Percentiles rank a stretch among this genome's conserved stretches.
Evolutionary conservation across 2,329 filamentous ascomycete species (phyloP).

Genomic region (Penicillium sp.): DNA sequence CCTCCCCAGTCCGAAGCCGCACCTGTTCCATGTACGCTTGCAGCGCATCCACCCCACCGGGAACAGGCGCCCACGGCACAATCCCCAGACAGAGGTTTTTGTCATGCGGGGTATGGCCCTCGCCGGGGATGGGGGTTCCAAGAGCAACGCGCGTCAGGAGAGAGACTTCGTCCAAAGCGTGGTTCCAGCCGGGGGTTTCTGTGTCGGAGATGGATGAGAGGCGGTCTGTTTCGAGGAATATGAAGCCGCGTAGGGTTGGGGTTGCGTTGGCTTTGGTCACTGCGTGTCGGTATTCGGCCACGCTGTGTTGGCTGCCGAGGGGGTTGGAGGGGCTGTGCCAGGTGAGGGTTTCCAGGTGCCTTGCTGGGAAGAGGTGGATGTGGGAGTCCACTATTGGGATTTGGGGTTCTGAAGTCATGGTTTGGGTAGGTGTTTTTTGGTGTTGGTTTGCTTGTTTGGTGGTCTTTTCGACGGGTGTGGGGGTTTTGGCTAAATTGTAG

Average conservation of each 20-base stretch:
- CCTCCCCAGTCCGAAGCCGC: slow-evolving; percentile 52
- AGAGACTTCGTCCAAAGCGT: slow-evolving; percentile 69
- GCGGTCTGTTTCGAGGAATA: slow-evolving; percentile 82
- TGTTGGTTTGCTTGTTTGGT: neutral
- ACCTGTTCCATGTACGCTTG: slow-evolving; percentile 64
- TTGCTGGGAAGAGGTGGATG: slow-evolving; percentile 79
- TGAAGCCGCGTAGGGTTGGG: slow-evolving; percentile 62
- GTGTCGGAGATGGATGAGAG: slow-evolving; percentile 55
- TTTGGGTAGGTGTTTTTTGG: neutral
- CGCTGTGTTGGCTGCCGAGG: slow-evolving; percentile 63
- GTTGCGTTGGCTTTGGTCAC: slow-evolving; percentile 11
- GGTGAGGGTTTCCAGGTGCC: slow-evolving; percentile 64
- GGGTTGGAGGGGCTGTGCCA: slow-evolving; percentile 65
- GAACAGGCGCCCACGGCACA: slow-evolving; percentile 83
- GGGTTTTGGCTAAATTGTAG: neutral
- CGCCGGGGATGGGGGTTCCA: slow-evolving; percentile 56
- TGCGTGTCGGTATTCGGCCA: slow-evolving; percentile 62
- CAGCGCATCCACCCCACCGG: slow-evolving; percentile 61
- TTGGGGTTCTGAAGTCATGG: neutral
- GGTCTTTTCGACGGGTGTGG: neutral
- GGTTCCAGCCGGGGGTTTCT: slow-evolving; percentile 56
- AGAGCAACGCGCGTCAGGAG: slow-evolving; percentile 67
- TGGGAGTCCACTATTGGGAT: slow-evolving; percentile 77
- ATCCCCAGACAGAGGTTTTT: slow-evolving; percentile 64
- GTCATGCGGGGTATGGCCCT: slow-evolving; percentile 58